These are phyloP conservation scores for Neopestalotiopsis clavispora DNA, from an alignment of 2,329 filamentous ascomycete genomes.

Conservation along the genomic window DNA sequence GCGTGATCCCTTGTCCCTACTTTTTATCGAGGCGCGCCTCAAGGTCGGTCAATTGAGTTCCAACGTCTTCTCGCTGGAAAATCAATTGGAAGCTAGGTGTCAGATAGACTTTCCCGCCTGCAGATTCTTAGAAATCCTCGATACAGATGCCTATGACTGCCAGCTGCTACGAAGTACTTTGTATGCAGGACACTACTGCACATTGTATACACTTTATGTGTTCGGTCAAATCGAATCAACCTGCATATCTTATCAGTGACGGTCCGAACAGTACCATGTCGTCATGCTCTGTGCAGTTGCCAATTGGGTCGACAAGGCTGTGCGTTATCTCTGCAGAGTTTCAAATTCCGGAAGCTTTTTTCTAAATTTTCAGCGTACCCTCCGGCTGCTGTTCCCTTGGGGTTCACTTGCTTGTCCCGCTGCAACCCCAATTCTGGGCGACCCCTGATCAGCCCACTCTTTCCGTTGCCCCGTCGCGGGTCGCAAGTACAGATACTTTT, in stretches of 20 bases:
- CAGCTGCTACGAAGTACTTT: neutral
- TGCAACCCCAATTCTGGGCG: constrained; percentile 10
- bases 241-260: constrained; percentile 11
- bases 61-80: neutral
- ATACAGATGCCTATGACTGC: neutral
- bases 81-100: neutral
- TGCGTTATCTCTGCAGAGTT: neutral
- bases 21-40: neutral
- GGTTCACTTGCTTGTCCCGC: constrained; percentile 2
- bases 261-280: neutral
- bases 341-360: constrained; percentile 7
- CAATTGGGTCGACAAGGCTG: constrained; percentile 11
- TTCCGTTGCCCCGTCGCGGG: constrained; percentile 10
- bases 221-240: neutral
- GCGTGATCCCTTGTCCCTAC: neutral
- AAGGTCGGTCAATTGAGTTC: constrained; percentile 3
- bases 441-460: constrained; percentile 10
- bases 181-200: neutral
- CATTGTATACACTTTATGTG: constrained; percentile 8
- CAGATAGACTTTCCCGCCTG: constrained; percentile 8
- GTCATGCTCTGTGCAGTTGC: constrained; percentile 6
- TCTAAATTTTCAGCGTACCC: neutral
- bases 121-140: neutral
- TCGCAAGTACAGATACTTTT: constrained; percentile 14
- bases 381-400: neutral